Base-by-base conservation (phyloP, 2,329 filamentous ascomycete genomes). In the Fusarium camptoceras region DNA sequence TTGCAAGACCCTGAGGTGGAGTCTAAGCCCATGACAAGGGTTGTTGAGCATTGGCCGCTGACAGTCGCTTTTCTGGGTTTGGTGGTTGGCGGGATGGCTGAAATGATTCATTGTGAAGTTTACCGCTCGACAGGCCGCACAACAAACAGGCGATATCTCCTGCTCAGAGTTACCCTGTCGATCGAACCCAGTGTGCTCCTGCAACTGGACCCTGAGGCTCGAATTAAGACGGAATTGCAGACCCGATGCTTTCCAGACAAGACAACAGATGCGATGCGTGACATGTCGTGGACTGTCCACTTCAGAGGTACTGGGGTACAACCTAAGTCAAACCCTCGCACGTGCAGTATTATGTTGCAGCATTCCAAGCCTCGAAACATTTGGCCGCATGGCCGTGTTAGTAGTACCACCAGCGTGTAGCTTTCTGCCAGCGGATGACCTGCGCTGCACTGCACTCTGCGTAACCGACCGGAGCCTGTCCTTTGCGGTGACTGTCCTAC, bases 301-400 rank as follows among this genome's bases (percentile, higher is more conserved):
- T 43, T 64, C 34, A 55, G 27, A 27, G 15, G 27, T 44, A 47
- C 50, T 25, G 18, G 48, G 50, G 50, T 48, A 71, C 59, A 55
- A 56, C 53, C 51, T 61, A 68, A 59, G 59, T 65, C 65, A 66
- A 61, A 72, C 66, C 62, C 63, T 75, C 71, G 71, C 73, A 75
- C 73, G 64, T 73, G 73, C 73, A 73, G 62, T 27, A 55, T 44
- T 47, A 58, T 59, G 55, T 61, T 66, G 60, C 63, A 71, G 63
- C 73, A 75, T 73, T 75, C 71, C 69, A 72, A 65, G 55, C 64
- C 44, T 68, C 46, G 56, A 74, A 67, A 74, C 73, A 73, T 59
- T 55, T 59, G 37, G 58, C 64, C 57, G 55, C 56, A 59, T 51
- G 62, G 57, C 64, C 58, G 71, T 70, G 64, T 55, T 41, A 61